These are phyloP conservation scores for Xylariaceae sp. DNA, from an alignment of 2,329 filamentous ascomycete genomes.

Conservation along the genomic window DNA sequence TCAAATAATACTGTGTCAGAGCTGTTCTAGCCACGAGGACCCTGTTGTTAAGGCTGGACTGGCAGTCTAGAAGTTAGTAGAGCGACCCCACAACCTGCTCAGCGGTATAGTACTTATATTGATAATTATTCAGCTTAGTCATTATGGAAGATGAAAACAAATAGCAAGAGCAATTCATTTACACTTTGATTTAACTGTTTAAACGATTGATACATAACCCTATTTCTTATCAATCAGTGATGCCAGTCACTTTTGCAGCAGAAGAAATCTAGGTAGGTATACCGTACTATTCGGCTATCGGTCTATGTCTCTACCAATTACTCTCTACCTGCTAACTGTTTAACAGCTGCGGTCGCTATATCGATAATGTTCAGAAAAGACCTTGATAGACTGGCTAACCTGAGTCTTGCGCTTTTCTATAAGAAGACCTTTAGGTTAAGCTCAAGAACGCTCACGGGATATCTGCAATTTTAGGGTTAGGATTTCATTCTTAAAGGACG, in stretches of 20 bases:
- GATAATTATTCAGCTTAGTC: too few relatives aligned
- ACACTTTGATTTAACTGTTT: too few relatives aligned
- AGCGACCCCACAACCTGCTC: too few relatives aligned
- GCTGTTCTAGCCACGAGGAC: too few relatives aligned
- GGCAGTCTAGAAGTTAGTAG: too few relatives aligned
- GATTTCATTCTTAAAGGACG: not conserved
- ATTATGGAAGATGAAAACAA: too few relatives aligned
- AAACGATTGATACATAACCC: not conserved
- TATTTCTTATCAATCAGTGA: not conserved
- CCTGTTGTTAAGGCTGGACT: too few relatives aligned
- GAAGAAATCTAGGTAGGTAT: not conserved
- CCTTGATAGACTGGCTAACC: too few relatives aligned
- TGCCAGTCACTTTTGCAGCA: not conserved
- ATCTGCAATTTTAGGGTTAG: conserved; percentile 18
- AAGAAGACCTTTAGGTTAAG: conserved; percentile 94
- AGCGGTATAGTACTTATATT: too few relatives aligned
- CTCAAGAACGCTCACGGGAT: conserved; percentile 89
- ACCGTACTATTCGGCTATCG: not conserved
- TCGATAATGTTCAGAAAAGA: not conserved
- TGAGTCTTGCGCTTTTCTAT: conserved; percentile 52
- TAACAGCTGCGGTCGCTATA: not conserved
- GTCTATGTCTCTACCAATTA: not conserved
- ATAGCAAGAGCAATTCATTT: too few relatives aligned
- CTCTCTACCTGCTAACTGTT: not conserved
- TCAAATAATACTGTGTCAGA: too few relatives aligned